Base-by-base conservation (phyloP, 2,329 filamentous ascomycete genomes). In the Corynespora cassiicola region DNA sequence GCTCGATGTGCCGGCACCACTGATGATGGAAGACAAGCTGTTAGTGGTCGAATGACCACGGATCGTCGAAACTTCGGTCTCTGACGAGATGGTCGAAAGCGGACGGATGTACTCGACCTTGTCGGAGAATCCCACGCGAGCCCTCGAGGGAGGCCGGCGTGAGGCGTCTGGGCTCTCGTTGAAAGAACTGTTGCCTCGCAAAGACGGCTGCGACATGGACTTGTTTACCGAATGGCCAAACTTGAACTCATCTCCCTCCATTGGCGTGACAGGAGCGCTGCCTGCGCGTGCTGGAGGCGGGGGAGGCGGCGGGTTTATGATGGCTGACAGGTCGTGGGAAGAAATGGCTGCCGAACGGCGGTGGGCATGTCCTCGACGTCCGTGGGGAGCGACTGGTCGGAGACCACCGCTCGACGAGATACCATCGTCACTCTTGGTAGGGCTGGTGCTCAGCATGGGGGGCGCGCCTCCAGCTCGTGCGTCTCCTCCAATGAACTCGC, bases 401-500 rank as follows among this genome's bases (percentile, higher is more conserved):
- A 73, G 63, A 49, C 80, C 78, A n/a, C n/a, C n/a, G n/a, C n/a
- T n/a, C n/a, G n/a, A n/a, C n/a, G n/a, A n/a, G n/a, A n/a, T n/a
- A n/a, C n/a, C n/a, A n/a, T n/a, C n/a, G 5, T 82, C 81, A 42
- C 75, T 78, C 36, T 85, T 88, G 8, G 84, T 86, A 18, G 86
- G 85, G 56, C 85, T 90, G 9, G 81, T 80, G 65, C 82, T 87
- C n/a, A n/a, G n/a, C 71, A 88, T 76, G 72, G 68, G 76, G 68
- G 54, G 82, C 74, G 51, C 79, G 70, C 69, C 60, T 57, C 75
- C 72, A 55, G 67, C 50, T 56, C 73, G 70, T 27, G 71, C 71
- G 54, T 86, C 86, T 6, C 87, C 88, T 23, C 89, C 89, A 30
- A 95, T 87, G 58, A 95, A 90, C 64, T 96, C 90, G 63, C 90